Percentiles rank a stretch among this genome's conserved stretches.
Conservation (phyloP, 2,329 filamentous ascomycete species). For the Penicillium glabrum region DNA sequence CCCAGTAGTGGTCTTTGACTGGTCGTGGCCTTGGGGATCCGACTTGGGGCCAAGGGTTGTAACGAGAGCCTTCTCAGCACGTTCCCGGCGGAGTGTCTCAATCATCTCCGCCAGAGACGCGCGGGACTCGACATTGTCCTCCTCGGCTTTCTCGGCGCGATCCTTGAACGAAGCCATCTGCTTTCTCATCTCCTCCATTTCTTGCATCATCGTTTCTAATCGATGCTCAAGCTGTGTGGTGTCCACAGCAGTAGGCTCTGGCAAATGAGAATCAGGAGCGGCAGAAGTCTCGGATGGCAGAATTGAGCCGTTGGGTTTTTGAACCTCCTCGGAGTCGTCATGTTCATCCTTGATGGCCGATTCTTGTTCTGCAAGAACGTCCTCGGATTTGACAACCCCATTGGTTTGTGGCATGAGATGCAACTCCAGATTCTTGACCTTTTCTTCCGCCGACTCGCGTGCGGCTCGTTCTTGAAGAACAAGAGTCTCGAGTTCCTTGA, state of each 20-base stretch:
- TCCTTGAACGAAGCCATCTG: conserved; percentile 76
- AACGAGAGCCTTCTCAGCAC: conserved; percentile 52
- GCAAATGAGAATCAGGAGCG: conserved; percentile 9
- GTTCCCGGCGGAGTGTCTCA: conserved; percentile 70
- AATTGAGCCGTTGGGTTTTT: conserved; percentile 11
- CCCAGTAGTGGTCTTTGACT: conserved; percentile 7
- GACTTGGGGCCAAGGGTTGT: conserved; percentile 25
- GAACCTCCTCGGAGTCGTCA: neutral
- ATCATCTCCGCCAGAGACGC: conserved; percentile 86
- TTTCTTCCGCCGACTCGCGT: conserved; percentile 79
- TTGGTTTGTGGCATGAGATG: conserved; percentile 50
- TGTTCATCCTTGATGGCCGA: conserved; percentile 9
- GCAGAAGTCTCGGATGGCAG: conserved; percentile 6
- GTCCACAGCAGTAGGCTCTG: conserved; percentile 35
- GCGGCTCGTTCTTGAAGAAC: conserved; percentile 78
- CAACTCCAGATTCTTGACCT: conserved; percentile 69
- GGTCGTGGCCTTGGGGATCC: conserved; percentile 6
- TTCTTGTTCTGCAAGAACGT: conserved; percentile 48
- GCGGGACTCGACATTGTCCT: conserved; percentile 69
- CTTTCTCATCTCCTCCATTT: conserved; percentile 78
- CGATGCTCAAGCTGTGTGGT: conserved; percentile 63
- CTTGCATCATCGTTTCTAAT: conserved; percentile 72
- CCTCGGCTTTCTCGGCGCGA: conserved; percentile 77
- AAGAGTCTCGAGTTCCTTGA: conserved; percentile 78
- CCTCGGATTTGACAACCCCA: conserved; percentile 43